phyloP scores from a whole-genome alignment of 768 basidiomycete species.

The Boletus rufocinnamomeus region DNA sequence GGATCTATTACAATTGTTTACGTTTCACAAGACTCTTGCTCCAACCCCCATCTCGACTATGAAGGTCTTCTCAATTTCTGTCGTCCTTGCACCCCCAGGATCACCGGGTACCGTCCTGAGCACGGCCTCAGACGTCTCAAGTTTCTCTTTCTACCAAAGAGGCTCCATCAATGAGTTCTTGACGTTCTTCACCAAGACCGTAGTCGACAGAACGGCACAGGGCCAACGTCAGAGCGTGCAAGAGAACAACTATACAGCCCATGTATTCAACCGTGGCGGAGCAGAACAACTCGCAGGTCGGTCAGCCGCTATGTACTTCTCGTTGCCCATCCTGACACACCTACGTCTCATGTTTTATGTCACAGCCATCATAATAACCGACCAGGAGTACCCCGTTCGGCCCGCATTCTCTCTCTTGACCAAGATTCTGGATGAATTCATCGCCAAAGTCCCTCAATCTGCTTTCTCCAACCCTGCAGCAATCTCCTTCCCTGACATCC shows the following conservation, averaged over 20 bases:
- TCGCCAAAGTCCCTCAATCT: constrained; percentile 72
- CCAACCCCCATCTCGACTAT: constrained; percentile 43
- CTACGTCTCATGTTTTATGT: constrained; percentile 9
- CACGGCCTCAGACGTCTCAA: constrained; percentile 77
- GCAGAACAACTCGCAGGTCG: constrained; percentile 81
- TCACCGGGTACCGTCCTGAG: constrained; percentile 65
- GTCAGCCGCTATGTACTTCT: constrained; percentile 27
- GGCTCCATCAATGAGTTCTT: constrained; percentile 90
- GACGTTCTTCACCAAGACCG: constrained; percentile 91
- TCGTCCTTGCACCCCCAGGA: constrained; percentile 67
- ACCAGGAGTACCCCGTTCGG: constrained; percentile 94
- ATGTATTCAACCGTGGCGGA: constrained; percentile 92
- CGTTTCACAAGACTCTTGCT: constrained; percentile 13
- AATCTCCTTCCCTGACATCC: constrained; percentile 77
- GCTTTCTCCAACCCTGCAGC: constrained; percentile 63
- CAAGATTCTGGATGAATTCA: constrained; percentile 92
- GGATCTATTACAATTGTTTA: neutral
- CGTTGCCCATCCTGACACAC: neutral
- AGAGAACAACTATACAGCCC: constrained; percentile 90
- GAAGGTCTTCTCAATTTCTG: constrained; percentile 85
- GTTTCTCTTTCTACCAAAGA: constrained; percentile 92
- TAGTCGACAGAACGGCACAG: constrained; percentile 81
- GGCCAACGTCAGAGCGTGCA: constrained; percentile 93
- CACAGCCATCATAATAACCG: constrained; percentile 87
- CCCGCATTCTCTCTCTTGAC: constrained; percentile 94